Conservation (phyloP, 148 eudicot species). For the Vaccinium myrtillus region DNA sequence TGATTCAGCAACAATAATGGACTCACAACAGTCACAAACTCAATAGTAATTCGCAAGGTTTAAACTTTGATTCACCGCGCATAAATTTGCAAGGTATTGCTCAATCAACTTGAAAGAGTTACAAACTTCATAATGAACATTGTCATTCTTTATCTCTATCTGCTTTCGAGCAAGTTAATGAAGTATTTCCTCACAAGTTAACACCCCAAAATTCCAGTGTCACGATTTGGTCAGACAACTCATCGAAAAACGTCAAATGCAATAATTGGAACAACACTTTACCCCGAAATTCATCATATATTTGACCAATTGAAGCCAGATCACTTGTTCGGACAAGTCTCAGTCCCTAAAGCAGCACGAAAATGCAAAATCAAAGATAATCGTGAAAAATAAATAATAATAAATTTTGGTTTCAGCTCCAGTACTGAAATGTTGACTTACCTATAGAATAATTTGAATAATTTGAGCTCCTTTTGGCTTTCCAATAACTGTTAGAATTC, state of each 20-base stretch:
- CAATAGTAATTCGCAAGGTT: not conserved
- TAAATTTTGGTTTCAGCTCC: not conserved
- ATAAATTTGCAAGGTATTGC: not conserved
- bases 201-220: not conserved
- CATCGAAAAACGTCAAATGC: not conserved
- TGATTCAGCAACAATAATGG: not conserved
- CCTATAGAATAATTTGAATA: not conserved
- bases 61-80: not conserved
- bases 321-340: conserved; percentile 9
- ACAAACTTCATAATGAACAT: not conserved
- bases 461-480: conserved; percentile 12
- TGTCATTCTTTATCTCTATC: not conserved
- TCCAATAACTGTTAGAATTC: not conserved
- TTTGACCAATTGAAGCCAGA: not conserved
- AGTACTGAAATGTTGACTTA: not conserved
- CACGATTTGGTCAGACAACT: not conserved
- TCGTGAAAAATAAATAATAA: not conserved
- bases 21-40: not conserved
- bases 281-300: conserved; percentile 18
- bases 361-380: not conserved
- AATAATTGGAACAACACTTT: not conserved
- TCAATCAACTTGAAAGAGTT: not conserved
- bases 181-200: not conserved
- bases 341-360: not conserved
- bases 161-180: not conserved